phyloP scores from a whole-genome alignment of 108 stramenopile genomes.

The Mayamaea pseudoterrestris region DNA sequence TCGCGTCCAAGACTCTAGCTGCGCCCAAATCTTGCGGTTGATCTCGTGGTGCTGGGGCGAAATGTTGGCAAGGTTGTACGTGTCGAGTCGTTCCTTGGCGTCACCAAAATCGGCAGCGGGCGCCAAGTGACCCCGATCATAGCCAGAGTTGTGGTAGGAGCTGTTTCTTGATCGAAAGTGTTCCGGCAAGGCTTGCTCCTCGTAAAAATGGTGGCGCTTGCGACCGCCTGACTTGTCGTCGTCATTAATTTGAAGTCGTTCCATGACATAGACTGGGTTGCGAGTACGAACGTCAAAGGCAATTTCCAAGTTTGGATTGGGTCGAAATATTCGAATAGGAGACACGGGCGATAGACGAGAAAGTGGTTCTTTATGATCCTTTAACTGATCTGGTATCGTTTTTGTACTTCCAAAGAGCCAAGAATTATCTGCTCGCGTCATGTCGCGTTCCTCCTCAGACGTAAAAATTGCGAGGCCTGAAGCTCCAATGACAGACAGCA shows the following conservation, averaged over 20 bases:
- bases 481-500: no score
- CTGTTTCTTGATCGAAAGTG: conserved; percentile 42
- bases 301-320: conserved; percentile 57
- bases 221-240: conserved; percentile 14
- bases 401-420: no score
- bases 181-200: conserved; percentile 35
- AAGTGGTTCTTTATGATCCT: no score
- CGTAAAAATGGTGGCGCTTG: conserved; percentile 33
- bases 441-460: no score
- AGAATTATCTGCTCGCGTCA: no score
- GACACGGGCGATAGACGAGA: conserved; percentile 16
- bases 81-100: conserved; percentile 18
- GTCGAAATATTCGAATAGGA: conserved; percentile 46
- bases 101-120: conserved; percentile 51
- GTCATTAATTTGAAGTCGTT: conserved; percentile 12
- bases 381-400: no score
- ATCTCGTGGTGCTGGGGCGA: conserved; percentile 49
- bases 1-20: conserved; percentile 42
- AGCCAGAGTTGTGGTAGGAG: conserved; percentile 59
- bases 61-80: conserved; percentile 55
- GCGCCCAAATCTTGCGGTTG: conserved; percentile 49
- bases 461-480: no score
- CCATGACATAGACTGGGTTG: conserved; percentile 66
- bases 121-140: conserved; percentile 78
- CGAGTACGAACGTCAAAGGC: conserved; percentile 60